These are phyloP conservation scores for Globisporangium solare DNA, from an alignment of 352 stramenopile genomes.

Conservation along the genomic window DNA sequence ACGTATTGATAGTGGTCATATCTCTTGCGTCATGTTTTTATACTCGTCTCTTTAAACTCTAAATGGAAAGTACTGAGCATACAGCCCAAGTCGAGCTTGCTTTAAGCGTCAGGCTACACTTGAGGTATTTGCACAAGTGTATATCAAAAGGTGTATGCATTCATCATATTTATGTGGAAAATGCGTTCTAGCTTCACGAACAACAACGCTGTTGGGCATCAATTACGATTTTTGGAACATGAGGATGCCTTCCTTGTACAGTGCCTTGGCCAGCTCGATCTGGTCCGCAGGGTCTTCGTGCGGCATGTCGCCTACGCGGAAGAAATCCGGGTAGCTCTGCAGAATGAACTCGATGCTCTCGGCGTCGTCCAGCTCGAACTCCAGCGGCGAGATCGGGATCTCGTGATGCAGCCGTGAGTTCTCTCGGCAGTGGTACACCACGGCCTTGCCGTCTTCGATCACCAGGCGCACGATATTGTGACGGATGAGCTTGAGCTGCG, in stretches of 20 bases:
- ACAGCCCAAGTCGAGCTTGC: no score
- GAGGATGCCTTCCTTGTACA: constrained; percentile 76
- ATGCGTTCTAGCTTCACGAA: neutral
- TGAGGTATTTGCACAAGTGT: neutral
- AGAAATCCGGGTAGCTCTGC: constrained; percentile 68
- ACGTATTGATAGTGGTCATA: no score
- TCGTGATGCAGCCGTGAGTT: constrained; percentile 78
- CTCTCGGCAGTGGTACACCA: constrained; percentile 78
- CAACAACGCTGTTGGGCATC: neutral
- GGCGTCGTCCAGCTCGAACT: constrained; percentile 78
- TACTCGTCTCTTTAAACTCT: no score
- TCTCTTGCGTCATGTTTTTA: no score
- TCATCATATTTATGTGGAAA: neutral
- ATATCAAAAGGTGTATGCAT: neutral
- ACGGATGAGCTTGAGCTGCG: constrained; percentile 65
- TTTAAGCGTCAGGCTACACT: neutral
- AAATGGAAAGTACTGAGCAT: no score
- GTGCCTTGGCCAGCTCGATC: constrained; percentile 55
- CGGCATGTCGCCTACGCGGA: constrained; percentile 70
- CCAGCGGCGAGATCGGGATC: constrained; percentile 56
- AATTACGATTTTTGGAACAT: constrained; percentile 60
- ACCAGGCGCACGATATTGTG: constrained; percentile 67
- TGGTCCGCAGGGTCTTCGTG: constrained; percentile 72
- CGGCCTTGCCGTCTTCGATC: constrained; percentile 70
- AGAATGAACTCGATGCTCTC: constrained; percentile 80